These are phyloP conservation scores for Podospora pseudocomata DNA, from an alignment of 495 filamentous ascomycete species.

Conservation along the genomic window DNA sequence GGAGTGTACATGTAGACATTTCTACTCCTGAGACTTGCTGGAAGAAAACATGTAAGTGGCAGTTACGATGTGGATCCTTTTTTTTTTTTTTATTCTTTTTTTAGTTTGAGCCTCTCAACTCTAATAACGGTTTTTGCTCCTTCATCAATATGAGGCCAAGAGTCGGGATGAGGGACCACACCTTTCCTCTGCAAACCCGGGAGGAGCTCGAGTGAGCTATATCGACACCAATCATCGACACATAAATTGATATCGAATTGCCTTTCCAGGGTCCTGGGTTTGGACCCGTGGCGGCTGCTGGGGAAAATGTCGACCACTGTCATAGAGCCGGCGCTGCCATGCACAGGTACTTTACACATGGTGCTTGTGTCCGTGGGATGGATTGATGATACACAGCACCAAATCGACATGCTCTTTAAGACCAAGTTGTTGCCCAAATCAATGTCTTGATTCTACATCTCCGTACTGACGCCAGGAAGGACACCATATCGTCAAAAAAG, in stretches of 20 bases:
- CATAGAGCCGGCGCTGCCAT: not conserved
- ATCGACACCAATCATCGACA: not conserved
- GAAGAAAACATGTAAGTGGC: not conserved
- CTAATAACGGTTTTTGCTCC: not conserved
- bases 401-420: not conserved
- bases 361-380: slow-evolving; percentile 3
- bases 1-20: not conserved
- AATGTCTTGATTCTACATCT: not conserved
- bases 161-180: not conserved
- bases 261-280: not conserved
- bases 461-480: not conserved
- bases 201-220: not conserved
- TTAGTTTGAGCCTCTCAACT: not conserved
- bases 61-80: not conserved
- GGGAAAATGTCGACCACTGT: not conserved
- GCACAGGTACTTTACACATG: not conserved
- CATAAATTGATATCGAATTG: not conserved
- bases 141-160: not conserved
- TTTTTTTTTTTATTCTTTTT: not conserved
- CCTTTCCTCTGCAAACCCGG: not conserved
- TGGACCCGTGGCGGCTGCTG: slow-evolving; percentile 1
- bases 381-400: not conserved
- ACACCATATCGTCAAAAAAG: not conserved
- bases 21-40: not conserved
- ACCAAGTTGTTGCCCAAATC: not conserved